Base-by-base conservation (phyloP, 768 basidiomycete genomes). In the Termitomyces sp. region DNA sequence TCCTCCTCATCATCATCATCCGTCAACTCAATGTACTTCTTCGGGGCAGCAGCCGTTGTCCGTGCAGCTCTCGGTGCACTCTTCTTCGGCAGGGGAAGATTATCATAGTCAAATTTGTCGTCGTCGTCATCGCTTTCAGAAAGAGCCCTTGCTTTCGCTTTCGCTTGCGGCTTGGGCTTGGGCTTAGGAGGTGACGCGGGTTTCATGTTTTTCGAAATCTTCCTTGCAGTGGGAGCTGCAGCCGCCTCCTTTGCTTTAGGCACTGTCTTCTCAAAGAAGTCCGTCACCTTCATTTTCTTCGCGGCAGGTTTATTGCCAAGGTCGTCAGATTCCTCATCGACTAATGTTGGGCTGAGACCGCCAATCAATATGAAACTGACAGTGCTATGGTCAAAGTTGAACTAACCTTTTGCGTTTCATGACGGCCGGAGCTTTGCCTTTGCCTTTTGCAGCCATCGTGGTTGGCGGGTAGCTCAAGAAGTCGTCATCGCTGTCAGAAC, bases 381-480 rank as follows among this genome's bases (percentile, higher is more conserved):
- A 49, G 10, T 3, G 37, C 15, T 59, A 15, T 25, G 4, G 6
- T 40, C 25, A 34, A 54, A 36, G 11, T 46, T 6, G 42, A 25
- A 51, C 66, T 48, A 61, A 88, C 91, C 83, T 89, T 73, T 92
- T 93, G 47, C 89, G 85, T 73, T 92, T 92, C 48, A 74, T 69
- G 15, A 68, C 64, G 15, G 66, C 68, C 57, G 69, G 65, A 4
- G 62, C 68, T 61, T 70, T 66, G 47, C 64, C 61, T 64, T 72
- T 60, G 55, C 53, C 62, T 51, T 70, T 69, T 25, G 57, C 53
- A 12, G 53, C 55, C 12, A 25, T 32, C 9, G 36, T 43, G 12
- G 43, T 32, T 4, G 38, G 36, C 2, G 62, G 53, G 34, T 62
- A 25, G 25, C 25, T 61, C 3, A 48, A n/a, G 15, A 60, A 32